Evolutionary conservation across 2,329 filamentous ascomycete species (phyloP).

Genomic region (Fusarium chaquense): DNA sequence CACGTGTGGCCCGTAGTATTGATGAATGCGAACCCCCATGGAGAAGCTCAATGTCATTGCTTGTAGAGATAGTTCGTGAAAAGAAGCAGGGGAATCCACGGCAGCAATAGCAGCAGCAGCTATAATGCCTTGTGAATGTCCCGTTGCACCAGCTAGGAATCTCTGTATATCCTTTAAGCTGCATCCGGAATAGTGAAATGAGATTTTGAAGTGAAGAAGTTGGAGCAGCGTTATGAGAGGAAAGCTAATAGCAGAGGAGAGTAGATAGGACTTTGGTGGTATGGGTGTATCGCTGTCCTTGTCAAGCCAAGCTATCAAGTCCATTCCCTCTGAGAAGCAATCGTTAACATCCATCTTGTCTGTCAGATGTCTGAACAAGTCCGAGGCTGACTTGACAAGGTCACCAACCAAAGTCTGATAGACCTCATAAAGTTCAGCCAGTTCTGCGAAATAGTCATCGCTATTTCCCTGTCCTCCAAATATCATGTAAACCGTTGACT

Average conservation of each 20-base stretch:
- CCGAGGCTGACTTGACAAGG: slow-evolving; percentile 79
- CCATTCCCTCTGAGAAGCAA: slow-evolving; percentile 93
- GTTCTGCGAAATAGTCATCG: slow-evolving; percentile 98
- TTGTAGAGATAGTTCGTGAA: slow-evolving; percentile 80
- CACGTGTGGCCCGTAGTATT: slow-evolving; percentile 72
- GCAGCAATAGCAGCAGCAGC: slow-evolving; percentile 91
- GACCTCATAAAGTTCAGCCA: slow-evolving; percentile 88
- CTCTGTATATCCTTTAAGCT: slow-evolving; percentile 89
- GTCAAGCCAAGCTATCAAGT: slow-evolving; percentile 93
- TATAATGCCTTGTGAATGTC: slow-evolving; percentile 96
- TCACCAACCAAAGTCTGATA: slow-evolving; percentile 92
- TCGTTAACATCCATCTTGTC: slow-evolving; percentile 80
- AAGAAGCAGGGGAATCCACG: slow-evolving; percentile 92
- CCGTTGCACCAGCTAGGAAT: slow-evolving; percentile 86
- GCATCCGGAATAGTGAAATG: slow-evolving; percentile 89
- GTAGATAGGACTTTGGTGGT: slow-evolving; percentile 87
- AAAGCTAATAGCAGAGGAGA: slow-evolving; percentile 93
- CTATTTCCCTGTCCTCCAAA: slow-evolving; percentile 99
- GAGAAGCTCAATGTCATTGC: slow-evolving; percentile 95
- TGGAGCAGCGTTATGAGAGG: slow-evolving; percentile 96
- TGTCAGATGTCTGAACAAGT: slow-evolving; percentile 87
- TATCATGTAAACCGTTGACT: slow-evolving; percentile 77
- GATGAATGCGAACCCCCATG: slow-evolving; percentile 96
- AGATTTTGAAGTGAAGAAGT: slow-evolving; percentile 93
- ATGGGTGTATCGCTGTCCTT: slow-evolving; percentile 87